Evolutionary conservation across 2,329 filamentous ascomycete species (phyloP).

Genomic region (Davidsoniella australis): DNA sequence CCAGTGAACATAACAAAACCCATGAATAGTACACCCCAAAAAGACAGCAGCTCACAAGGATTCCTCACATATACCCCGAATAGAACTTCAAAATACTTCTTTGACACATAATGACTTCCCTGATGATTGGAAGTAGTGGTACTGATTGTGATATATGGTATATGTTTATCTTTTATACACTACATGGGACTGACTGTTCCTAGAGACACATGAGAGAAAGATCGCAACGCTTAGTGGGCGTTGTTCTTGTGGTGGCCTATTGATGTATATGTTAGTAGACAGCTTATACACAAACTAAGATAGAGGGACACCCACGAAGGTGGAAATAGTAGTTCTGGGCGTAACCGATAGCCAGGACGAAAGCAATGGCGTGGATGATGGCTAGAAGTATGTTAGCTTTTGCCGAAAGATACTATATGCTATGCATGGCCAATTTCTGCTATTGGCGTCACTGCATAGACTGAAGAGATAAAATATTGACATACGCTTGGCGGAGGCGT

Average conservation of each 20-base stretch:
- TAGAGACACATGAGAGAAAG: constrained; percentile 8
- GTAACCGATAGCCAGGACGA: constrained; percentile 71
- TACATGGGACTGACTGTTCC: constrained; percentile 9
- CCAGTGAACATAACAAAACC: no score
- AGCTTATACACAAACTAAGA: not conserved
- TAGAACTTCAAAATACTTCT: no score
- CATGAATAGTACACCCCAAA: no score
- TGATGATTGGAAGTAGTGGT: no score
- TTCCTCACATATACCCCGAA: no score
- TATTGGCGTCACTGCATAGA: not conserved
- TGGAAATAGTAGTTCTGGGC: constrained; percentile 99
- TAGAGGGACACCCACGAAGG: constrained; percentile 57
- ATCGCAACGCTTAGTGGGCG: constrained; percentile 53
- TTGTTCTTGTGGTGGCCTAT: constrained; percentile 99
- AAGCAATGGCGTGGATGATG: constrained; percentile 68
- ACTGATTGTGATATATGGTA: not conserved
- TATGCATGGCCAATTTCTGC: not conserved
- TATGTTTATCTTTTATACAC: constrained; percentile 13
- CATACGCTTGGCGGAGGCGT: constrained; percentile 75
- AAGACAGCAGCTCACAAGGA: no score
- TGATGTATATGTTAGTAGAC: constrained; percentile 15
- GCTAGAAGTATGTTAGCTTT: constrained; percentile 34
- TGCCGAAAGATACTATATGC: not conserved
- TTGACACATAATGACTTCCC: no score
- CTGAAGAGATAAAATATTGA: constrained; percentile 4